Percentiles rank a stretch among this genome's conserved stretches.
Evolutionary conservation across 768 basidiomycete species (phyloP).

Genomic region (Xerocomellus amylosporus): DNA sequence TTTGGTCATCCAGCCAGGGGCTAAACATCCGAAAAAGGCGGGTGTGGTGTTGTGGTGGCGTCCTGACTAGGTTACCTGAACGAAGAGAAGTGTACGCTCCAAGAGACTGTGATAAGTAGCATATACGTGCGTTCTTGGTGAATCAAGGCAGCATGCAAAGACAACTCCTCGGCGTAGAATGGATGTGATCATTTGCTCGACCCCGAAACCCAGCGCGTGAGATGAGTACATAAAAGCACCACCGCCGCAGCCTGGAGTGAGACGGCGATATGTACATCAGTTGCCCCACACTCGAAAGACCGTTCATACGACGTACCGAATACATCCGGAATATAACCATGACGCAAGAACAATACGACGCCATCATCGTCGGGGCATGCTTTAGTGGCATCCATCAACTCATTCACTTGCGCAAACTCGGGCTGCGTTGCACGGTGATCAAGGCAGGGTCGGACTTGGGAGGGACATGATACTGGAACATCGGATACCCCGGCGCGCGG

Average conservation of each 20-base stretch:
- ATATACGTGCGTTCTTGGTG: too few species aligned
- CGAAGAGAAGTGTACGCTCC: too few species aligned
- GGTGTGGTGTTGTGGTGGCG: too few species aligned
- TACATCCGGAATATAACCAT: not conserved
- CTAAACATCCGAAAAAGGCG: too few species aligned
- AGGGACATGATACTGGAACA: slow-evolving; percentile 17
- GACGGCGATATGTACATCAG: too few species aligned
- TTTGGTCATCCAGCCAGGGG: too few species aligned
- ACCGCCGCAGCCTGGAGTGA: too few species aligned
- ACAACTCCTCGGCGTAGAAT: not conserved
- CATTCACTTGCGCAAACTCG: slow-evolving; percentile 5
- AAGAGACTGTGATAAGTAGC: too few species aligned
- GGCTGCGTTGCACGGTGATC: slow-evolving; percentile 11
- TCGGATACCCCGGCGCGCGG: slow-evolving; percentile 13
- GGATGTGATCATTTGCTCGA: not conserved
- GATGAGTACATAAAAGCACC: not conserved
- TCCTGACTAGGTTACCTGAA: too few species aligned
- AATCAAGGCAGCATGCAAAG: too few species aligned
- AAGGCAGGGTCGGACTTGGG: slow-evolving; percentile 14
- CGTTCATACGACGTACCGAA: too few species aligned
- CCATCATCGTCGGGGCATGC: slow-evolving; percentile 16
- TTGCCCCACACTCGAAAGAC: not conserved
- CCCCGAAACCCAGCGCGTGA: not conserved
- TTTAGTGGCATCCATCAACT: slow-evolving; percentile 15
- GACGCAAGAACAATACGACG: slow-evolving; percentile 7